Conservation (phyloP, 257 asterid genomes). For the Striga asiatica region DNA sequence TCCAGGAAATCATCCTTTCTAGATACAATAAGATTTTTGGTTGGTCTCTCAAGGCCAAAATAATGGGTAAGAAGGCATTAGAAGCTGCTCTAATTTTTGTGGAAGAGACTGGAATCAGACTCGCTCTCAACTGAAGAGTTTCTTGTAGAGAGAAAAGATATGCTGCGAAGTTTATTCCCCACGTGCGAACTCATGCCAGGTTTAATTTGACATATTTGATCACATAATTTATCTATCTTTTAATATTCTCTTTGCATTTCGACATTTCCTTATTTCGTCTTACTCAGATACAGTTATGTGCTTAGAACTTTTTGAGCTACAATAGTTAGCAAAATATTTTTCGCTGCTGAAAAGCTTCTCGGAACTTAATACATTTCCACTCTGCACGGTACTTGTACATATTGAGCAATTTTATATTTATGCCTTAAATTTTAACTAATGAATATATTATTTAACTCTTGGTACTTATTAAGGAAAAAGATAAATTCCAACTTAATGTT, state of each 20-base stretch:
- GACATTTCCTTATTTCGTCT: too few species aligned
- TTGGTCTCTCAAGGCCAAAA: conserved; percentile 92
- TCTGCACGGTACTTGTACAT: background rate
- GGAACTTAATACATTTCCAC: background rate
- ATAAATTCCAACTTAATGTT: too few species aligned
- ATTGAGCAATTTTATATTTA: background rate
- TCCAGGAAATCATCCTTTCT: conserved; percentile 79
- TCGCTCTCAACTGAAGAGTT: conserved; percentile 79
- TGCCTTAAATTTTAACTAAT: background rate
- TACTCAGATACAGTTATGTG: background rate
- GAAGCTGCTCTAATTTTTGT: conserved; percentile 94
- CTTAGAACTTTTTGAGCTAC: background rate
- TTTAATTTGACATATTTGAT: conserved; percentile 14
- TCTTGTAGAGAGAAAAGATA: conserved; percentile 81
- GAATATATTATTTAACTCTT: too few species aligned
- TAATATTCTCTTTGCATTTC: background rate
- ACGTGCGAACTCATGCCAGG: conserved; percentile 96
- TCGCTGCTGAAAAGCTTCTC: background rate
- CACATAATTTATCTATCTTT: background rate
- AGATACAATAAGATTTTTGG: conserved; percentile 84
- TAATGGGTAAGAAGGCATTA: conserved; percentile 97
- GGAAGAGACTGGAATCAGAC: conserved; percentile 71
- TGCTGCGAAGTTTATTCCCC: conserved; percentile 66
- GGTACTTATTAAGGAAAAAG: too few species aligned
- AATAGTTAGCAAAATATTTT: background rate